Evolutionary conservation across 768 basidiomycete species (phyloP).

Genomic region (Xerocomellus intermedius): DNA sequence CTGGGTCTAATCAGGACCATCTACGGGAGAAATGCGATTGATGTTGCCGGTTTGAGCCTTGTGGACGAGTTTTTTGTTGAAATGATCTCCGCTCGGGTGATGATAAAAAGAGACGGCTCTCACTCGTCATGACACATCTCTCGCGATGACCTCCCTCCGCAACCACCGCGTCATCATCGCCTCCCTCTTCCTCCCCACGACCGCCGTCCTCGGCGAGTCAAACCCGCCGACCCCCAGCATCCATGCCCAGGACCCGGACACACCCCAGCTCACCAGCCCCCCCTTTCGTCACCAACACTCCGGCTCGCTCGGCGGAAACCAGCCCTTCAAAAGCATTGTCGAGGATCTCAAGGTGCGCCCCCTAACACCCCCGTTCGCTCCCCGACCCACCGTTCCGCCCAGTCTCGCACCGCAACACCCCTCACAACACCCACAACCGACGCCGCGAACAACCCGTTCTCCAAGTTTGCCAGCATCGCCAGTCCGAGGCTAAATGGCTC

Average conservation of each 20-base stretch:
- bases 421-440: conserved; percentile 47
- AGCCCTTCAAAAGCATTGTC: conserved; percentile 66
- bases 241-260: neutral
- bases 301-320: conserved; percentile 18
- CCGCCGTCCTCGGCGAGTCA: conserved; percentile 59
- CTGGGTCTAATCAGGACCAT: too few species aligned
- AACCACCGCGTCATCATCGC: conserved; percentile 77
- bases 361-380: neutral
- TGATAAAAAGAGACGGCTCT: neutral
- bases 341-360: conserved; percentile 48
- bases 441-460: conserved; percentile 58
- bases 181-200: conserved; percentile 80
- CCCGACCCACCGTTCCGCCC: neutral
- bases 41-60: neutral
- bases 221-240: conserved; percentile 50
- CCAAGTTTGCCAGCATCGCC: conserved; percentile 43
- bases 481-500: neutral
- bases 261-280: neutral
- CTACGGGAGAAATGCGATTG: neutral
- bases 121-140: neutral
- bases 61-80: neutral
- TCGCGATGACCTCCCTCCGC: conserved; percentile 63
- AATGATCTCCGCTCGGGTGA: neutral
- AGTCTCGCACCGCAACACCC: conserved; percentile 43
- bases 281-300: conserved; percentile 20